A percentile compares a stretch with the other conserved stretches of the same genome.
Conservation (phyloP, 805 yeast species). For the Ogataea pini region DNA sequence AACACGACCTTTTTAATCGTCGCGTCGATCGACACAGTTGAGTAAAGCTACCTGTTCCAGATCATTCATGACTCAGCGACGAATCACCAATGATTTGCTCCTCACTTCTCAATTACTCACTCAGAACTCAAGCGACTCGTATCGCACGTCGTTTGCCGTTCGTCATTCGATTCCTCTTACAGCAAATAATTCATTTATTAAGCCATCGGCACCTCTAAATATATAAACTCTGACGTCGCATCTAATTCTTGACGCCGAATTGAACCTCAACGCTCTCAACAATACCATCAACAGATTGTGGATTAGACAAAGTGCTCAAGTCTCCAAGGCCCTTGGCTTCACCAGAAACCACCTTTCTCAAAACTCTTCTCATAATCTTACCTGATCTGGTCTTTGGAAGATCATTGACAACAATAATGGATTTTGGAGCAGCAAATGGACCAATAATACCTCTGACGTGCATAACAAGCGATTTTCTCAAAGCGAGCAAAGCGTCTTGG, state of each 20-base stretch:
- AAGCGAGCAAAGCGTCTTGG: slow-evolving; percentile 48
- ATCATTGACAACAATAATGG: slow-evolving; percentile 77
- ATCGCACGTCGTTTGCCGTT: too few relatives aligned
- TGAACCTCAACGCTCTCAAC: slow-evolving; percentile 62
- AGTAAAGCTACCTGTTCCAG: too few relatives aligned
- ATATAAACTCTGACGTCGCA: not conserved
- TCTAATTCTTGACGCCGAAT: slow-evolving; percentile 37
- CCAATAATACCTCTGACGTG: slow-evolving; percentile 93
- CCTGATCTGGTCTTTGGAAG: slow-evolving; percentile 98
- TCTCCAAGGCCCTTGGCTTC: slow-evolving; percentile 95
- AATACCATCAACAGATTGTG: slow-evolving; percentile 76
- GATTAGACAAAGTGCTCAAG: slow-evolving; percentile 83
- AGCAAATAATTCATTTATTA: too few relatives aligned
- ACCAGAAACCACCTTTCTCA: slow-evolving; percentile 88
- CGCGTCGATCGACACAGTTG: not conserved
- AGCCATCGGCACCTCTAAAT: not conserved
- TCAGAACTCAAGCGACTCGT: too few relatives aligned
- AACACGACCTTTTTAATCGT: too few relatives aligned
- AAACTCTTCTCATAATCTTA: slow-evolving; percentile 96
- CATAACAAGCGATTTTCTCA: slow-evolving; percentile 74
- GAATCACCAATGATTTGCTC: too few relatives aligned
- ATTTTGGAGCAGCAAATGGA: slow-evolving; percentile 94
- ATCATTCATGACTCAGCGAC: too few relatives aligned
- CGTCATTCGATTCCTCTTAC: too few relatives aligned
- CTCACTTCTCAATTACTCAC: too few relatives aligned